A percentile compares a stretch with the other conserved stretches of the same genome.
Evolutionary conservation across 164 flowering plant genomes (phyloP).

Genomic region (Vitis riparia): DNA sequence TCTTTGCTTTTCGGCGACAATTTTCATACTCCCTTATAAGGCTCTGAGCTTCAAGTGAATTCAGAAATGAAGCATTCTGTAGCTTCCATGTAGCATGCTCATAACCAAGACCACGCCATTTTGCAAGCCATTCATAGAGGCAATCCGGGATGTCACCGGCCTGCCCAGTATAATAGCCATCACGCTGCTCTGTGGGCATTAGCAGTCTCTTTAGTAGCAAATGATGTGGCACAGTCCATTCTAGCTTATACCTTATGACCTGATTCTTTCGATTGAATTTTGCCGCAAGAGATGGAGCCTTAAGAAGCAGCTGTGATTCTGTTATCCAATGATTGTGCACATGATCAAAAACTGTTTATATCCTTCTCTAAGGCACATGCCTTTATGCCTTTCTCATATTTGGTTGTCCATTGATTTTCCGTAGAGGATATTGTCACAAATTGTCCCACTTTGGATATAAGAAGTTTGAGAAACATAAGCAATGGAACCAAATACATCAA

Average conservation of each 20-base stretch:
- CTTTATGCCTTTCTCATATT: too few species aligned
- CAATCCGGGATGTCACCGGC: slow-evolving; percentile 13
- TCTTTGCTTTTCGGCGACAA: slow-evolving; percentile 45
- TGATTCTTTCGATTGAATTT: slow-evolving; percentile 36
- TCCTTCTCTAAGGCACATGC: too few species aligned
- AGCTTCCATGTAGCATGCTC: slow-evolving; percentile 77
- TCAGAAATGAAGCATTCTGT: slow-evolving; percentile 49
- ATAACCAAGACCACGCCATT: slow-evolving; percentile 81
- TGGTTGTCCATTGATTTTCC: too few species aligned
- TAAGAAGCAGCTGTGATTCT: slow-evolving; percentile 49
- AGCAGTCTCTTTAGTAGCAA: slow-evolving; percentile 53
- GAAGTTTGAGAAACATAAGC: too few species aligned
- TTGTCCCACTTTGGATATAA: too few species aligned
- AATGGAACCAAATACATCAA: too few species aligned
- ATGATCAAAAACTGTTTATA: slow-evolving; percentile 47
- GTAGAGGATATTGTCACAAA: too few species aligned
- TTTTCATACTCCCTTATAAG: slow-evolving; percentile 53
- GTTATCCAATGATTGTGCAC: slow-evolving; percentile 73
- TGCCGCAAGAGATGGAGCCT: slow-evolving; percentile 51
- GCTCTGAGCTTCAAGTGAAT: slow-evolving; percentile 38
- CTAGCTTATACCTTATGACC: slow-evolving; percentile 50
- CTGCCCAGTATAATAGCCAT: slow-evolving; percentile 9
- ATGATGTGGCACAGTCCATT: slow-evolving; percentile 71
- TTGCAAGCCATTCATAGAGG: slow-evolving; percentile 76
- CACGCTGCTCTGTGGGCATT: slow-evolving; percentile 20